Evolutionary conservation across 1,139 yeast genomes (phyloP).

Genomic region (Yamadazyma atlantica): DNA sequence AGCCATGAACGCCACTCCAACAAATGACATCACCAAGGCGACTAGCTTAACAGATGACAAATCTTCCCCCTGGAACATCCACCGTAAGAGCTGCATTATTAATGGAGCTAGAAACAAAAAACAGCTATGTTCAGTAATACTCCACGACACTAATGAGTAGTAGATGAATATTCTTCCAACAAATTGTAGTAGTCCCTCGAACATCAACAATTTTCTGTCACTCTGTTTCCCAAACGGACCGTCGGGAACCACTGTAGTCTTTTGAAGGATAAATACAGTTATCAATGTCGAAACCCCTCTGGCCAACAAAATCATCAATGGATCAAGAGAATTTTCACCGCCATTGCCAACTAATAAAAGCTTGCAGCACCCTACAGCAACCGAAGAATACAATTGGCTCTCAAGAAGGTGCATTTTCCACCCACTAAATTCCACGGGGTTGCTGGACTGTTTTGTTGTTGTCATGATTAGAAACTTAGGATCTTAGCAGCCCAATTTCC

Average conservation of each 20-base stretch:
- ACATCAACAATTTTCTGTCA: not conserved
- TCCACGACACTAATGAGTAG: not conserved
- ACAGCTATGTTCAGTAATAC: not conserved
- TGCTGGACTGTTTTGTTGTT: no score
- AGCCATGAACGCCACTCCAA: not conserved
- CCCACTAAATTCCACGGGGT: no score
- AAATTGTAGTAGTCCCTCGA: not conserved
- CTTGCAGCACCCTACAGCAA: not conserved
- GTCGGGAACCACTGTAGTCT: not conserved
- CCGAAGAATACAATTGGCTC: not conserved
- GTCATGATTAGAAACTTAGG: no score
- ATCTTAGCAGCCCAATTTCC: no score
- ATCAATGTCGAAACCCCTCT: not conserved
- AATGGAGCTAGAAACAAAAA: not conserved
- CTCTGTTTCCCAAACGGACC: not conserved
- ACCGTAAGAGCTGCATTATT: not conserved
- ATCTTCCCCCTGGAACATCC: not conserved
- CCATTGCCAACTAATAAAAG: not conserved
- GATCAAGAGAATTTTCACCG: not conserved
- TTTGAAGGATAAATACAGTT: not conserved
- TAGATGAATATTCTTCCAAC: not conserved
- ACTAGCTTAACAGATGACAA: not conserved
- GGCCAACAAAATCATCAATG: not conserved
- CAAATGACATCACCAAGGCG: not conserved
- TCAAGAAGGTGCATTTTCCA: not conserved